Conservation (phyloP, 2,329 filamentous ascomycete genomes). For the Neonectria sp. region DNA sequence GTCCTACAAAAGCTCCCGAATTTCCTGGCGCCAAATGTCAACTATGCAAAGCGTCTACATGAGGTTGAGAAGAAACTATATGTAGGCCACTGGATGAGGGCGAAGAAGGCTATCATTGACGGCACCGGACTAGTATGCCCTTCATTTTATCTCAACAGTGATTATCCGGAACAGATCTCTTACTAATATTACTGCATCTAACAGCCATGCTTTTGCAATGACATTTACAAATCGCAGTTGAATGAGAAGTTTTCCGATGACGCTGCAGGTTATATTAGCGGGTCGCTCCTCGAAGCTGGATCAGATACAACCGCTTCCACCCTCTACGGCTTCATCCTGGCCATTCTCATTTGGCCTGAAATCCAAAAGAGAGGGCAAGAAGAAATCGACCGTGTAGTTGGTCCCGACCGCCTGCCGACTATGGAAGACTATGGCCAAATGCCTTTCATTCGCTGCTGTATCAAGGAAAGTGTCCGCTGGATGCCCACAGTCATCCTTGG, state of each 20-base stretch:
- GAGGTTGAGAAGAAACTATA: constrained; percentile 17
- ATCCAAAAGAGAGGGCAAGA: constrained; percentile 59
- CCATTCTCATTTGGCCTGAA: constrained; percentile 61
- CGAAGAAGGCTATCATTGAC: constrained; percentile 8
- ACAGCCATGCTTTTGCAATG: constrained; percentile 42
- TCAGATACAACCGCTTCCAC: constrained; percentile 51
- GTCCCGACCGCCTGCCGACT: constrained; percentile 57
- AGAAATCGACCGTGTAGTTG: constrained; percentile 62
- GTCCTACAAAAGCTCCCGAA: constrained; percentile 18
- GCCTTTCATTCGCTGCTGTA: constrained; percentile 57
- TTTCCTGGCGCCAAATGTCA: constrained; percentile 13
- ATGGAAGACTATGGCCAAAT: constrained; percentile 60
- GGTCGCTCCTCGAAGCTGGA: constrained; percentile 48
- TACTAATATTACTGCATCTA: too few species aligned
- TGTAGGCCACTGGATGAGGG: constrained; percentile 20
- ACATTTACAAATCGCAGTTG: constrained; percentile 33
- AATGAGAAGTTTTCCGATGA: constrained; percentile 38
- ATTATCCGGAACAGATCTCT: too few species aligned
- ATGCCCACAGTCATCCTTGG: constrained; percentile 50
- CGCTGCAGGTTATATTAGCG: constrained; percentile 39
- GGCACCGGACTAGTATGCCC: constrained; percentile 25
- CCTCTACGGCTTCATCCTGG: constrained; percentile 57
- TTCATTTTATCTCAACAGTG: too few species aligned
- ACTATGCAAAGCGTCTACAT: constrained; percentile 12
- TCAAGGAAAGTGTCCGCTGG: constrained; percentile 54